Percentiles rank a stretch among this genome's conserved stretches.
These are phyloP conservation scores for Linnemannia schmuckeri DNA, from an alignment of 192 early-diverging fungal species.

Conservation along the genomic window DNA sequence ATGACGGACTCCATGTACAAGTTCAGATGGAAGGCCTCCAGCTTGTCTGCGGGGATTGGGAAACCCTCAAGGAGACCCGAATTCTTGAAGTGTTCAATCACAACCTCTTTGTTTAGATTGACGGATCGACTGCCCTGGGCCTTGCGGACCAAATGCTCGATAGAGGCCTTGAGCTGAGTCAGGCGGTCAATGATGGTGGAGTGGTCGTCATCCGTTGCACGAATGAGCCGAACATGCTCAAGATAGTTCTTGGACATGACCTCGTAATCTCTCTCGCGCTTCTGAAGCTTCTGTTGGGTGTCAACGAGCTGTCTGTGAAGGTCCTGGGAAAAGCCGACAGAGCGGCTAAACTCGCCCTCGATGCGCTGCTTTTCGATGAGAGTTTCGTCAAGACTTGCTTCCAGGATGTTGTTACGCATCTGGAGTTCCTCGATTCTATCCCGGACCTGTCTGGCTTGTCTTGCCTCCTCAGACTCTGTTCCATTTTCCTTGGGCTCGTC, in stretches of 20 bases:
- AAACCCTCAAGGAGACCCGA: constrained; percentile 32
- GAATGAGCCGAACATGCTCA: constrained; percentile 48
- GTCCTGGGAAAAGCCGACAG: constrained; percentile 23
- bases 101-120: constrained; percentile 37
- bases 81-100: constrained; percentile 38
- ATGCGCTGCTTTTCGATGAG: constrained; percentile 27
- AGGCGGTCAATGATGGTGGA: constrained; percentile 48
- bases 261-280: constrained; percentile 48
- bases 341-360: constrained; percentile 23
- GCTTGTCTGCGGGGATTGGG: constrained; percentile 38
- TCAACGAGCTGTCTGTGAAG: constrained; percentile 33
- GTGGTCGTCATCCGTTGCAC: constrained; percentile 52
- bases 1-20: constrained; percentile 53
- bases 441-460: background rate
- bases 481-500: constrained; percentile 13
- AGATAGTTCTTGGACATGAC: constrained; percentile 56
- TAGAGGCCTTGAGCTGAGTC: constrained; percentile 46
- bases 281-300: constrained; percentile 34
- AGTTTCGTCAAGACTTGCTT: constrained; percentile 11
- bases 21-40: constrained; percentile 49
- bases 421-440: constrained; percentile 15
- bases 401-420: background rate
- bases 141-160: constrained; percentile 51
- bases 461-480: constrained; percentile 4
- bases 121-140: constrained; percentile 48